Percentiles rank a stretch among this genome's conserved stretches.
Evolutionary conservation across 2,329 filamentous ascomycete genomes (phyloP).

Genomic region (Cryphonectria nitschkei): DNA sequence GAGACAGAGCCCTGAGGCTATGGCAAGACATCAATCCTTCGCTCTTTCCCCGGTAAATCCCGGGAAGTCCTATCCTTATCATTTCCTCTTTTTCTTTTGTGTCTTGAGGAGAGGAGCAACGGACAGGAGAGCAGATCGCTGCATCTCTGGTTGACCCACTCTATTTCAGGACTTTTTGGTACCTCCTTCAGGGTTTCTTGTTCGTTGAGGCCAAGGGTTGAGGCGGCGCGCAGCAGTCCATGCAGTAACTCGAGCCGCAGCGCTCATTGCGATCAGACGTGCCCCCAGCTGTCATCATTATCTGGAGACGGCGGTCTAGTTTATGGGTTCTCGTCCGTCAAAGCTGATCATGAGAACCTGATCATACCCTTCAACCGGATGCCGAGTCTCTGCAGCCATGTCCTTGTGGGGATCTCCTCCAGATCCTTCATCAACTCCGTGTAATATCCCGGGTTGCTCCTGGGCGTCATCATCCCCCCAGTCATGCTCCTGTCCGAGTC

Average conservation of each 20-base stretch:
- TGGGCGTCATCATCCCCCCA: slow-evolving; percentile 58
- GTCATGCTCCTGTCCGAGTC: slow-evolving; percentile 37
- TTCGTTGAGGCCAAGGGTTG: not conserved
- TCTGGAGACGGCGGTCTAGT: not conserved
- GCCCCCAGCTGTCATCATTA: not conserved
- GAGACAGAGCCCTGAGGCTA: no score
- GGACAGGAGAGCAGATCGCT: not conserved
- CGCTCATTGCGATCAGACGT: not conserved
- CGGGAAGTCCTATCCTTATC: no score
- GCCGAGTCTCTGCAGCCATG: slow-evolving; percentile 54
- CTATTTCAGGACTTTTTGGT: not conserved
- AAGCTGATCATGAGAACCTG: slow-evolving; percentile 51
- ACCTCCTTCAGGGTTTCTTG: not conserved
- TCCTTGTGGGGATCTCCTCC: slow-evolving; percentile 63
- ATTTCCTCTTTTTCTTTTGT: not conserved
- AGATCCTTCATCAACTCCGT: slow-evolving; percentile 63
- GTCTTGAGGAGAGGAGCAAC: no score
- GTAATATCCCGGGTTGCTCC: slow-evolving; percentile 68
- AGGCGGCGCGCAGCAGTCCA: not conserved
- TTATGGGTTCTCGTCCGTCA: not conserved
- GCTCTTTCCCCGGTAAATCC: not conserved
- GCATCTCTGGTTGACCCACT: not conserved
- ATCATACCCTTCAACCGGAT: slow-evolving; percentile 64
- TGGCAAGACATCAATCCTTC: not conserved
- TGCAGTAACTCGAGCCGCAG: not conserved